Conservation (phyloP, 345 rosid genomes). For the Eucalyptus rudis region DNA sequence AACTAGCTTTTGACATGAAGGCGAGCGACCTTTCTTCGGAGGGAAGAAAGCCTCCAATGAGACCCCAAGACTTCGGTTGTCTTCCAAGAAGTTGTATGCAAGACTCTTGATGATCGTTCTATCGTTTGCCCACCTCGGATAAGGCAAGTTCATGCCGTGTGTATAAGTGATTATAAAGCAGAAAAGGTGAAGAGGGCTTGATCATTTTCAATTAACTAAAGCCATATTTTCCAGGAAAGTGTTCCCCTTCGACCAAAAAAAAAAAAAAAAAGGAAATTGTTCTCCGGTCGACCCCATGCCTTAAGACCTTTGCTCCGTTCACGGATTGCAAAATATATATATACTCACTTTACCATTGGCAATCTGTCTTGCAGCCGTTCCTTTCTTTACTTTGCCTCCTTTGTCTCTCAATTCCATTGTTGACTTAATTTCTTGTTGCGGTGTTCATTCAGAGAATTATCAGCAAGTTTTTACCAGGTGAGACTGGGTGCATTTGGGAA, state of each 20-base stretch:
- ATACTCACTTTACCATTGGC: neutral
- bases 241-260: neutral
- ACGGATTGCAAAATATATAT: too few relatives aligned
- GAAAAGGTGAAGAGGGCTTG: neutral
- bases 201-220: neutral
- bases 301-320: too few relatives aligned
- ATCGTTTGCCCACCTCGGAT: too few relatives aligned
- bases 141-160: too few relatives aligned
- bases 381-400: neutral
- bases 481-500: neutral
- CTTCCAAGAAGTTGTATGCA: neutral
- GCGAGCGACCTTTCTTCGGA: neutral
- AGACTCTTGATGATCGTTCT: too few relatives aligned
- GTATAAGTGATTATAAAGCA: neutral
- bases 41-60: neutral
- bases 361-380: neutral
- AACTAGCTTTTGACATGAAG: neutral
- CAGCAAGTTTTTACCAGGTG: neutral
- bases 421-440: neutral
- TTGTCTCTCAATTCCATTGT: neutral
- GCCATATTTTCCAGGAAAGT: neutral
- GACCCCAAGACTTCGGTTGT: neutral
- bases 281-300: too few relatives aligned
- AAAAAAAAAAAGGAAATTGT: too few relatives aligned
- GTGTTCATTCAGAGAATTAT: neutral